phyloP scores from a whole-genome alignment of 192 early-diverging fungal genomes.

The Jimgerdemannia lactiflua region DNA sequence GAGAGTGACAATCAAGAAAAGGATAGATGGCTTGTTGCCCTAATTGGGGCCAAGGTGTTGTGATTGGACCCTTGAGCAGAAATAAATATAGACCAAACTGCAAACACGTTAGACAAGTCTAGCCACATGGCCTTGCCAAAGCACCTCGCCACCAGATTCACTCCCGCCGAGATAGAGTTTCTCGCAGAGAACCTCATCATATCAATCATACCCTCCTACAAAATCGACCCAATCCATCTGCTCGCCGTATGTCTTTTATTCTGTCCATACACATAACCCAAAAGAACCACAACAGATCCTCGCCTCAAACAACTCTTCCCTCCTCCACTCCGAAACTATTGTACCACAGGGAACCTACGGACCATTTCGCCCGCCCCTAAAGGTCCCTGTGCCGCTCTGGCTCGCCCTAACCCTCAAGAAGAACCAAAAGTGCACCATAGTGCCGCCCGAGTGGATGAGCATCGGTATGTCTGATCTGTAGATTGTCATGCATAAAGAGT shows the following conservation, averaged over 20 bases:
- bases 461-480: slow-evolving; percentile 55
- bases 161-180: slow-evolving; percentile 85
- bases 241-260: slow-evolving; percentile 57
- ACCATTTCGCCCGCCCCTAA: slow-evolving; percentile 78
- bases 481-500: no score
- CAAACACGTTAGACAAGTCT: no score
- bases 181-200: slow-evolving; percentile 77
- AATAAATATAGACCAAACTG: no score
- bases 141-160: slow-evolving; percentile 46
- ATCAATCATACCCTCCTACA: slow-evolving; percentile 69
- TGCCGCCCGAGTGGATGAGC: slow-evolving; percentile 80
- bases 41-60: no score
- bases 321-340: background rate
- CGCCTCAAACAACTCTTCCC: slow-evolving; percentile 1
- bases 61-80: no score
- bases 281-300: background rate
- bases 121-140: slow-evolving; percentile 44
- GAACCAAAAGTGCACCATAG: slow-evolving; percentile 77
- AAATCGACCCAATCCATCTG: slow-evolving; percentile 69
- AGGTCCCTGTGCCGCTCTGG: slow-evolving; percentile 82
- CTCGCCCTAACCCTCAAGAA: slow-evolving; percentile 81
- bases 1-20: no score
- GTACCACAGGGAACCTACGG: slow-evolving; percentile 62
- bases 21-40: no score
- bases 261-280: background rate